Percentiles rank a stretch among this genome's conserved stretches.
Conservation (phyloP, 768 basidiomycete genomes). For the Naganishia vaughanmartiniae region DNA sequence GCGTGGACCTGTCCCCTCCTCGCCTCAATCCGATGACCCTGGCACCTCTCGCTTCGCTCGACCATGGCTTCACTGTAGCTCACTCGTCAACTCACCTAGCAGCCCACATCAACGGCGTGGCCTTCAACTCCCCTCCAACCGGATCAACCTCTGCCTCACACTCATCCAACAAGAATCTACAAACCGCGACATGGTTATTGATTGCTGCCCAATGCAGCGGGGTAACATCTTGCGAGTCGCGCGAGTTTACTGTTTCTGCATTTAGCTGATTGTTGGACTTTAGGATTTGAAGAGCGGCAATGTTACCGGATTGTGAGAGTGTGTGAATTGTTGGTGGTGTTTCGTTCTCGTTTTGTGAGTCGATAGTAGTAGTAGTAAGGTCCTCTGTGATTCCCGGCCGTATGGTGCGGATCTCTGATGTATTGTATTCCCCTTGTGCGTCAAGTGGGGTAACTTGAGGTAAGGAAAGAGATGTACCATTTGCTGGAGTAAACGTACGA, state of each 20-base stretch:
- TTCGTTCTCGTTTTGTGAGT: too few species aligned
- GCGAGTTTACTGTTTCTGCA: slow-evolving; percentile 34
- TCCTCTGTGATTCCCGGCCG: too few species aligned
- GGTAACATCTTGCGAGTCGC: slow-evolving; percentile 87
- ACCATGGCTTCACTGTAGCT: neutral
- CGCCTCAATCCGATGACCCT: neutral
- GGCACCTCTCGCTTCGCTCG: neutral
- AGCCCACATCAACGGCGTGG: slow-evolving; percentile 97
- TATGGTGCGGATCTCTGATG: too few species aligned
- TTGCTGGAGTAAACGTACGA: too few species aligned
- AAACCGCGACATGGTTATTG: slow-evolving; percentile 87
- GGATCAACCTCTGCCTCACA: slow-evolving; percentile 88
- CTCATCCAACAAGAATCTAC: slow-evolving; percentile 75
- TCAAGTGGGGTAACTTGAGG: too few species aligned
- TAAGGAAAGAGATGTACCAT: too few species aligned
- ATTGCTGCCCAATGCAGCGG: slow-evolving; percentile 98
- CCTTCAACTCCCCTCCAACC: slow-evolving; percentile 85
- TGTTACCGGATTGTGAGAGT: slow-evolving; percentile 16
- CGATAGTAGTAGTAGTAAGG: too few species aligned
- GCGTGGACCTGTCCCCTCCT: too few species aligned
- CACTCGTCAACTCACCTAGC: slow-evolving; percentile 57
- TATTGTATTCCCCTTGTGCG: too few species aligned
- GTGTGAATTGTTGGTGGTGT: slow-evolving; percentile 49
- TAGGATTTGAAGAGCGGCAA: slow-evolving; percentile 21
- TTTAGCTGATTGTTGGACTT: slow-evolving; percentile 30